Evolutionary conservation across 352 stramenopile genomes (phyloP), one percentile per base, ranked within the genome.

Genomic region (Pythium scleroteichum): DNA sequence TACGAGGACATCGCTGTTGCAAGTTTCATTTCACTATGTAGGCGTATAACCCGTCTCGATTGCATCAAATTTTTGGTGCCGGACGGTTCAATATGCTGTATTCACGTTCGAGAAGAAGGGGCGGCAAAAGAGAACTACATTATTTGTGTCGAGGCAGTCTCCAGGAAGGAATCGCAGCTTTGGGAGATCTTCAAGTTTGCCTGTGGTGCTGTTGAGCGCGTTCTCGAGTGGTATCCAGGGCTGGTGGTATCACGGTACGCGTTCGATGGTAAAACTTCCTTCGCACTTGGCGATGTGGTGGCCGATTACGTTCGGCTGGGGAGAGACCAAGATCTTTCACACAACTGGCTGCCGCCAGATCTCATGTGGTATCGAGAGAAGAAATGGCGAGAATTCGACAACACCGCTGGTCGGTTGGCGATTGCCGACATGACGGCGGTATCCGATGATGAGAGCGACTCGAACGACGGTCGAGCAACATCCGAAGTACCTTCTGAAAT

Each of bases 1-100:
- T 70, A 59, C 14, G 63, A 70, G 32, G 53, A 70, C n/a, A 29
- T 70, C n/a, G 63, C 50, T 0, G 63, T 70, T 49, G 27, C 40
- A 9, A 66, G 40, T 13, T 66, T 54, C 45, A 24, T 23, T 9
- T 22, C 40, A 9, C 8, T 47, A 5, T 47, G 14, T n/a, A 23
- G 6, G 17, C 40, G 40, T n/a, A 23, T 9, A 9, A n/a, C 19
- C 40, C 40, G 14, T n/a, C 19, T 47, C 6, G 14, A 24, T n/a
- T 23, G 10, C 16, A 47, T 23, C 40, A n/a, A 47, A 47, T 47
- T 47, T n/a, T 22, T 22, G 40, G 7, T n/a, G 6, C 6, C 6
- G 7, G 19, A 23, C 40, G 7, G 17, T 5, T 47, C 40, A 9
- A n/a, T 47, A 5, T 47, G 40, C 17, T n/a, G 40, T 9, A 47